Percentiles rank a stretch among this genome's conserved stretches.
Conservation (phyloP, 495 filamentous ascomycete genomes). For the Penicillium paradoxum region DNA sequence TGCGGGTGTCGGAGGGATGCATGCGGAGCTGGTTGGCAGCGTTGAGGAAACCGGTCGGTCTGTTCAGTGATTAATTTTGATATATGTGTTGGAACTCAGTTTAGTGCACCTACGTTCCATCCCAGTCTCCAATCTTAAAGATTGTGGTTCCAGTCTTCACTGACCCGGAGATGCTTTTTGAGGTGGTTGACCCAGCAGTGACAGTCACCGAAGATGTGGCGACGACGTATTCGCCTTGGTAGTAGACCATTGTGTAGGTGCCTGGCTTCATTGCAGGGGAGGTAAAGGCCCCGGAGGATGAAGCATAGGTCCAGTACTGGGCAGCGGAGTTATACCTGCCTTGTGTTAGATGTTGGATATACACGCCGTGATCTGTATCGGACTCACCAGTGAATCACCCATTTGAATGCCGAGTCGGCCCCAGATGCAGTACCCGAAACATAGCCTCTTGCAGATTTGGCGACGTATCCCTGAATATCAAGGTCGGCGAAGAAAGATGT, state of each 20-base stretch:
- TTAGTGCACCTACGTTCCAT: conserved; percentile 46
- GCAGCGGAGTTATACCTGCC: conserved; percentile 50
- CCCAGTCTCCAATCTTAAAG: conserved; percentile 60
- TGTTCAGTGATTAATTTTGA: conserved; percentile 1
- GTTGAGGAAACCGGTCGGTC: conserved; percentile 61
- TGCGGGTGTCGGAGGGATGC: conserved; percentile 61
- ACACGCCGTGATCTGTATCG: neutral
- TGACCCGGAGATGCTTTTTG: conserved; percentile 48
- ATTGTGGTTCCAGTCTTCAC: conserved; percentile 45
- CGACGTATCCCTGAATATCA: conserved; percentile 53
- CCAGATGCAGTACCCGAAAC: conserved; percentile 56
- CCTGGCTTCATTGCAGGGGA: conserved; percentile 65
- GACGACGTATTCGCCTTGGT: conserved; percentile 58
- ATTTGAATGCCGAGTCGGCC: conserved; percentile 41
- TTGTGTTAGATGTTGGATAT: neutral
- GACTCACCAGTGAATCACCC: conserved; percentile 55
- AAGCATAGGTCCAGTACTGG: conserved; percentile 60
- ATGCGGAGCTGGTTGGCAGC: conserved; percentile 60
- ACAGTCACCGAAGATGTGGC: conserved; percentile 51
- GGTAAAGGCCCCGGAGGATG: conserved; percentile 49
- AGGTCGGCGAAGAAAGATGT: conserved; percentile 57
- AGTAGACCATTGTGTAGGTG: conserved; percentile 62
- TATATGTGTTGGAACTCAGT: neutral
- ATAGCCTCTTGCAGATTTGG: conserved; percentile 48
- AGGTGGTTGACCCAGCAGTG: conserved; percentile 47